Conservation (phyloP, 2,329 filamentous ascomycete genomes). For the Orbilia quercus region DNA sequence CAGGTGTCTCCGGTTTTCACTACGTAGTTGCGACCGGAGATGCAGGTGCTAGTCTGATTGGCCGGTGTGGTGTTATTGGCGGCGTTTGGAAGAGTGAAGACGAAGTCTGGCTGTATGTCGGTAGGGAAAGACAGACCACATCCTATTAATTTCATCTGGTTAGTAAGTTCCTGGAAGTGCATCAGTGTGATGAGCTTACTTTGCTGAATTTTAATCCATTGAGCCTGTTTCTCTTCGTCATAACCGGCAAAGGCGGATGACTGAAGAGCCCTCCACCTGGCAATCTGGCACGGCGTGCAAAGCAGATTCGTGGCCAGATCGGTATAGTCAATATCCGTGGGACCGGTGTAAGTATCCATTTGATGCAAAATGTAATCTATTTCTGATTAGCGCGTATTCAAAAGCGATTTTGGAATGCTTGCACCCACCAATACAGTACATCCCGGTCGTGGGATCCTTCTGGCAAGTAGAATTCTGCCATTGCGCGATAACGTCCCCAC, state of each 20-base stretch:
- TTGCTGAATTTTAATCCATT: constrained; percentile 22
- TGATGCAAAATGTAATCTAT: constrained; percentile 6
- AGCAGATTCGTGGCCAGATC: constrained; percentile 8
- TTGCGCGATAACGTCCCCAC: background rate
- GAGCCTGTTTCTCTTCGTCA: constrained; percentile 3
- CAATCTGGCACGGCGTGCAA: background rate
- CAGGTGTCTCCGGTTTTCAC: constrained; percentile 23
- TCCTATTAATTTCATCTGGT: background rate
- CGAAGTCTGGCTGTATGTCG: background rate
- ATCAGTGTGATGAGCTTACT: background rate
- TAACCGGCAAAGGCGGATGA: background rate
- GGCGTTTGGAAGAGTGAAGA: constrained; percentile 5
- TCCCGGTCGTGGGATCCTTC: constrained; percentile 6
- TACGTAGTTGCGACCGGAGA: constrained; percentile 9
- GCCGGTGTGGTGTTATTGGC: background rate
- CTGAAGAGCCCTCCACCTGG: constrained; percentile 13
- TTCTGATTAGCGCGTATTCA: background rate
- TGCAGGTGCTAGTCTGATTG: constrained; percentile 7
- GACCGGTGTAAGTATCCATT: constrained; percentile 3
- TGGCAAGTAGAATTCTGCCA: constrained; percentile 17
- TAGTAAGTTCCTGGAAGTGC: background rate
- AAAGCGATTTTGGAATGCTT: background rate
- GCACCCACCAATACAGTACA: constrained; percentile 11
- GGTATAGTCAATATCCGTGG: constrained; percentile 5
- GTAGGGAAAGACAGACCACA: constrained; percentile 6